Evolutionary conservation across 371 early-diverging fungal genomes (phyloP), one percentile per base, ranked within the genome.

Genomic region (Mucor mucedo): DNA sequence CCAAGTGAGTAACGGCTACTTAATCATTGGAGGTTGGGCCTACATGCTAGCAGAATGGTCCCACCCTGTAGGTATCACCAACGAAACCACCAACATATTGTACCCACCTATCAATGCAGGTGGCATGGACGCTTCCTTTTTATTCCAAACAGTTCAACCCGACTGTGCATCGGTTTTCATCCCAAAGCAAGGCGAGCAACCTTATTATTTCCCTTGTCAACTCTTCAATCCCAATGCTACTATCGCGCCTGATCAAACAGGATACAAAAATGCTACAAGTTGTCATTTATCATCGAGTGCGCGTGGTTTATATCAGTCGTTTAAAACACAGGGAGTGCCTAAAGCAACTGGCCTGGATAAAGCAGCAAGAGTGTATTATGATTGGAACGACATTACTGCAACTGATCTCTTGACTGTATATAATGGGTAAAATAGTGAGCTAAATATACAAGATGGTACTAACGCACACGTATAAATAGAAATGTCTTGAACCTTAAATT

Each of bases 201-300:
- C 71, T 42, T 79, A 83, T 11, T 90, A 89, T 53, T 93, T 91
- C 70, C 93, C 93, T 7, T 93, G 93, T 62, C 81, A 81, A 28
- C 69, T 86, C 50, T 76, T 79, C 21, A 77, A 78, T 65, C 77
- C 84, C 29, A 82, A 82, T 65, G 64, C 69, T 38, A 75, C 85
- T 6, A 71, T 68, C 8, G 16, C 65, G 11, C 77, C 82, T 30
- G 75, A 79, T 62, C 80, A 81, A 27, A 56, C 73, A 52, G 73
- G 78, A 54, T 87, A 80, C 49, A 62, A 79, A 10, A 80, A 81
- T 57, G 72, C 75, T 58, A 82, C 83, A 39, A 79, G 79, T 29
- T 93, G 93, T 69, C 93, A 93, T 75, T 71, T 82, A 35, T 69
- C 80, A 3, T 61, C 76, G 1, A 61, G 65, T 14, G 79, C 83